phyloP scores from a whole-genome alignment of 2,329 filamentous ascomycete species.

The Stylonectria norvegica region DNA sequence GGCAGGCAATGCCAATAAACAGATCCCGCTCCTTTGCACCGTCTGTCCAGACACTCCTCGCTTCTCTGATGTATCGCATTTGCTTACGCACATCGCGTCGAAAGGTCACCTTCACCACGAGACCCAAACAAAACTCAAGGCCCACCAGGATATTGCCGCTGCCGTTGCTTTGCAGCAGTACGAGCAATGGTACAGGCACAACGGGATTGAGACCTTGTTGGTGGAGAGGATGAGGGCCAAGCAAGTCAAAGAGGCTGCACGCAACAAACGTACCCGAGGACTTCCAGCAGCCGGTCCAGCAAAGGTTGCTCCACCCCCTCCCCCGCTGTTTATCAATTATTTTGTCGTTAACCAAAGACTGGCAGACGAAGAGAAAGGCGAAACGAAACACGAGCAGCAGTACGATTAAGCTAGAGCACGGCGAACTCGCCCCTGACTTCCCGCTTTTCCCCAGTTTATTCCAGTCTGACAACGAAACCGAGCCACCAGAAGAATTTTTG shows the following conservation, averaged over 20 bases:
- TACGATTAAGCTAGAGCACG: constrained; percentile 29
- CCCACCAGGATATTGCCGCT: constrained; percentile 64
- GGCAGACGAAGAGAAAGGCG: constrained; percentile 30
- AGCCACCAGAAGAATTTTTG: constrained; percentile 27
- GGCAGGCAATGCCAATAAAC: constrained; percentile 12
- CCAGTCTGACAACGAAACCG: constrained; percentile 27
- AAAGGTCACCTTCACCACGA: constrained; percentile 86
- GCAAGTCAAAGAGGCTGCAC: constrained; percentile 60
- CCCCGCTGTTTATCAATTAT: no score
- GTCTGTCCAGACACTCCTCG: constrained; percentile 76
- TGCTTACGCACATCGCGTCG: constrained; percentile 87
- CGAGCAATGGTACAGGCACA: constrained; percentile 71
- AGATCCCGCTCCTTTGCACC: constrained; percentile 71
- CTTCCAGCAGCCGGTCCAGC: constrained; percentile 11
- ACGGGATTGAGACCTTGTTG: constrained; percentile 69
- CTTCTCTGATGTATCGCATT: constrained; percentile 88
- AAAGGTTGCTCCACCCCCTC: no score
- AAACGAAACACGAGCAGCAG: constrained; percentile 22
- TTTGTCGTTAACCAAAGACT: no score
- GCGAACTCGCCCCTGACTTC: constrained; percentile 23
- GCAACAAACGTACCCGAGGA: constrained; percentile 45
- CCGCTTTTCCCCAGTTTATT: constrained; percentile 29
- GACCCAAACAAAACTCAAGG: constrained; percentile 75
- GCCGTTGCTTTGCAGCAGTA: constrained; percentile 62
- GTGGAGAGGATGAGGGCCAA: constrained; percentile 76